Evolutionary conservation across 345 rosid species (phyloP).

Genomic region (Pugionium dolabratum): DNA sequence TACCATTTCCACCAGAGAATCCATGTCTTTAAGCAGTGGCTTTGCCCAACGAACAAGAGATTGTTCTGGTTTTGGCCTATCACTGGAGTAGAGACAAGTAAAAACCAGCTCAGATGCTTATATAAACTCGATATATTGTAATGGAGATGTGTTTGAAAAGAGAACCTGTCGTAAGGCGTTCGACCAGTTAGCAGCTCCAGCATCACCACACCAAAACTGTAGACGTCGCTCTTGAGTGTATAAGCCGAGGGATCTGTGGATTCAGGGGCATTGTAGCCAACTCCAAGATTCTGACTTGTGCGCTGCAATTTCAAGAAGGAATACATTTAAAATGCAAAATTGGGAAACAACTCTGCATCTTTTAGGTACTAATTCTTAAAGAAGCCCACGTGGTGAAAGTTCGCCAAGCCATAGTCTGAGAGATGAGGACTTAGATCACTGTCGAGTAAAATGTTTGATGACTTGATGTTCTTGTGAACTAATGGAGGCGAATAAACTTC

Average conservation of each 20-base stretch:
- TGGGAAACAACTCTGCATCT: conserved; percentile 1
- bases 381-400: conserved; percentile 65
- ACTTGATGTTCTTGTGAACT: conserved; percentile 92
- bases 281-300: conserved; percentile 87
- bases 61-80: conserved; percentile 66
- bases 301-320: conserved; percentile 46
- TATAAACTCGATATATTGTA: background rate
- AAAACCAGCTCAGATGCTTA: conserved; percentile 4
- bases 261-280: conserved; percentile 95
- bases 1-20: conserved; percentile 66
- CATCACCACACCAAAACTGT: conserved; percentile 97
- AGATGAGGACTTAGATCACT: conserved; percentile 77
- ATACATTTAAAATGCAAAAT: background rate
- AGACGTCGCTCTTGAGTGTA: conserved; percentile 82
- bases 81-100: conserved; percentile 41
- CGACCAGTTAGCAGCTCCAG: conserved; percentile 85
- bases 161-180: conserved; percentile 74
- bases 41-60: conserved; percentile 83
- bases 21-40: conserved; percentile 69
- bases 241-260: conserved; percentile 68
- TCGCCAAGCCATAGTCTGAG: conserved; percentile 78
- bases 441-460: conserved; percentile 90
- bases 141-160: background rate
- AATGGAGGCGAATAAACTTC: conserved; percentile 82
- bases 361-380: background rate